Evolutionary conservation across 176 grass and related monocot genomes (phyloP).

Genomic region (Bonia amplexicaulis): DNA sequence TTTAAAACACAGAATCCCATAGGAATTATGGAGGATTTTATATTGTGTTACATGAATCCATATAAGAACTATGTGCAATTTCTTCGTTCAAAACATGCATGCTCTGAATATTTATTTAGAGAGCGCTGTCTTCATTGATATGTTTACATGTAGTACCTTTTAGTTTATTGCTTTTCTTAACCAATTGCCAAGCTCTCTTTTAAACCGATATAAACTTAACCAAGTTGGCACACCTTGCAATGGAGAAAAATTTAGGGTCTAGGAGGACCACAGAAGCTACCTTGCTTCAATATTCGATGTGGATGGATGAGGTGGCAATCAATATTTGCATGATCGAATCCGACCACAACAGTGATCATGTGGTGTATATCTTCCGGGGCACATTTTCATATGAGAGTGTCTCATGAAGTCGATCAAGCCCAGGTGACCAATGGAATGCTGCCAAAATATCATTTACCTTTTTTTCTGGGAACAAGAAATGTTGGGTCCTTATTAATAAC

Average conservation of each 20-base stretch:
- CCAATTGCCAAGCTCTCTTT: background rate
- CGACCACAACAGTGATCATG: constrained; percentile 15
- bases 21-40: no score
- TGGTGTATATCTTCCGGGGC: background rate
- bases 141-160: background rate
- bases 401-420: constrained; percentile 24
- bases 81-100: no score
- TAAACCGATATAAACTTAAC: background rate
- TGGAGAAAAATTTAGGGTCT: background rate
- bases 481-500: constrained; percentile 9
- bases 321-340: constrained; percentile 14
- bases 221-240: constrained; percentile 31
- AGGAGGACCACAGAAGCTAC: constrained; percentile 3
- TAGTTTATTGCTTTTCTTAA: background rate
- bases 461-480: background rate
- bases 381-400: constrained; percentile 36
- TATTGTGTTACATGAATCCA: no score
- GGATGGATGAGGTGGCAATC: constrained; percentile 22
- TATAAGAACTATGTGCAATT: no score
- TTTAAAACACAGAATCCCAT: no score
- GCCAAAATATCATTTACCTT: background rate
- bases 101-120: no score
- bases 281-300: constrained; percentile 34
- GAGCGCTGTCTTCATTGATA: background rate
- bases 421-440: background rate